Evolutionary conservation across 1,139 yeast genomes (phyloP).

Genomic region (Magnusiomyces clavatus): DNA sequence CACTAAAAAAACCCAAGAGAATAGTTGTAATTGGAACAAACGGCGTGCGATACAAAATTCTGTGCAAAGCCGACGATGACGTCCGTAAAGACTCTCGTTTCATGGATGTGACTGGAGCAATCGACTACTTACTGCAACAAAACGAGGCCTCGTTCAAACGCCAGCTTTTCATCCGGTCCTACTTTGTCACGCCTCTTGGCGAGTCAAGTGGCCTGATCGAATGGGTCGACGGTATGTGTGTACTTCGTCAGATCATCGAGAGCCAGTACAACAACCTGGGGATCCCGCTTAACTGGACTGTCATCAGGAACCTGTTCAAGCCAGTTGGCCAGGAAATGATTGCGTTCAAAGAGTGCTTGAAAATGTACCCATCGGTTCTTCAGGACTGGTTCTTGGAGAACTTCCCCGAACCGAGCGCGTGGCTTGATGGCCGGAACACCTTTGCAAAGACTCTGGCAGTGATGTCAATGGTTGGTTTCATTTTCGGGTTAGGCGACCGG

Average conservation of each 20-base stretch:
- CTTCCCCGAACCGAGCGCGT: constrained; percentile 81
- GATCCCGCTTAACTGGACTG: constrained; percentile 27
- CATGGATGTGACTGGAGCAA: constrained; percentile 85
- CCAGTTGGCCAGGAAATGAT: constrained; percentile 17
- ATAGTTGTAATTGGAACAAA: constrained; percentile 72
- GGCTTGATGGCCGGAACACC: constrained; percentile 74
- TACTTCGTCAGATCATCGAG: constrained; percentile 63
- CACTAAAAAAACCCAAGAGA: constrained; percentile 83
- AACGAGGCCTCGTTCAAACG: constrained; percentile 71
- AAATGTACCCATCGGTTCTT: constrained; percentile 60
- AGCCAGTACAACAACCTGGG: constrained; percentile 35
- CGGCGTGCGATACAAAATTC: constrained; percentile 58
- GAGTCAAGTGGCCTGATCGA: constrained; percentile 89
- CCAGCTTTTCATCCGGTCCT: constrained; percentile 63
- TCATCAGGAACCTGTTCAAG: not conserved
- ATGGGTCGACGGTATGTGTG: constrained; percentile 80
- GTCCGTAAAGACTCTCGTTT: constrained; percentile 91
- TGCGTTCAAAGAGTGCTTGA: constrained; percentile 11
- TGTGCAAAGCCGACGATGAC: constrained; percentile 85
- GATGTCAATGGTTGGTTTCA: constrained; percentile 95
- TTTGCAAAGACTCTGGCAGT: constrained; percentile 83
- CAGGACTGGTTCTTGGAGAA: constrained; percentile 83
- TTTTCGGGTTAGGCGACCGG: constrained; percentile 74
- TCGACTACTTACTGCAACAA: constrained; percentile 60
- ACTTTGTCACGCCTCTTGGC: constrained; percentile 82